A percentile compares a stretch with the other conserved stretches of the same genome.
These are phyloP conservation scores for Boechera divaricarpa DNA, from an alignment of 345 rosid species.

Conservation along the genomic window DNA sequence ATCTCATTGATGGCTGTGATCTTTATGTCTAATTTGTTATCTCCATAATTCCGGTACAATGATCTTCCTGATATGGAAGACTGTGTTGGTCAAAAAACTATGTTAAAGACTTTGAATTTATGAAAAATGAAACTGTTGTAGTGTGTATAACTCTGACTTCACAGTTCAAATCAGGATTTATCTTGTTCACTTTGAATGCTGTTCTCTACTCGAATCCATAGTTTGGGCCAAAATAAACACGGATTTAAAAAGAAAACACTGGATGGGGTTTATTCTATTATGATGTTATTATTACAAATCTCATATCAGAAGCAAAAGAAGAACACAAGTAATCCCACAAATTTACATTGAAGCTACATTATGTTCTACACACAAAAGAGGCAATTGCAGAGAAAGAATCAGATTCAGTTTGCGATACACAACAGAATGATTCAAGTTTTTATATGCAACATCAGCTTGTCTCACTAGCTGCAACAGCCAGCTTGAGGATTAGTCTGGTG, in stretches of 20 bases:
- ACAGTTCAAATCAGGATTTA: not conserved
- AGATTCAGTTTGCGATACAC: constrained; percentile 7
- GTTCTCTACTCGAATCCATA: not conserved
- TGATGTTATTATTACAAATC: constrained; percentile 35
- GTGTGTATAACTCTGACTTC: constrained; percentile 27
- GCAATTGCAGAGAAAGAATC: constrained; percentile 31
- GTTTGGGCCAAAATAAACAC: not conserved
- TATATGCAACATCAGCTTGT: not conserved
- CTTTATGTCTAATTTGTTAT: constrained; percentile 43
- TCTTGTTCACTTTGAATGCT: not conserved
- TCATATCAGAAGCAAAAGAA: constrained; percentile 40
- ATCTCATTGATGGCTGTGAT: constrained; percentile 48
- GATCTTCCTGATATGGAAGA: constrained; percentile 38
- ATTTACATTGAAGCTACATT: constrained; percentile 41
- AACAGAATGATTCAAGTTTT: not conserved
- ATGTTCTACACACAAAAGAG: constrained; percentile 35
- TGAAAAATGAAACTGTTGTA: constrained; percentile 33
- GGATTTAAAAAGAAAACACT: constrained; percentile 9
- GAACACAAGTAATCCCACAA: constrained; percentile 21
- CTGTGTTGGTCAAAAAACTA: constrained; percentile 37
- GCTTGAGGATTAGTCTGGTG: constrained; percentile 45
- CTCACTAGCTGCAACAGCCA: constrained; percentile 63
- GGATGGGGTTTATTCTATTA: constrained; percentile 16
- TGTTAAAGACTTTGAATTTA: constrained; percentile 38
- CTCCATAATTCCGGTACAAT: constrained; percentile 29